phyloP scores from a whole-genome alignment of 495 filamentous ascomycete genomes.

The Xylaria curta region DNA sequence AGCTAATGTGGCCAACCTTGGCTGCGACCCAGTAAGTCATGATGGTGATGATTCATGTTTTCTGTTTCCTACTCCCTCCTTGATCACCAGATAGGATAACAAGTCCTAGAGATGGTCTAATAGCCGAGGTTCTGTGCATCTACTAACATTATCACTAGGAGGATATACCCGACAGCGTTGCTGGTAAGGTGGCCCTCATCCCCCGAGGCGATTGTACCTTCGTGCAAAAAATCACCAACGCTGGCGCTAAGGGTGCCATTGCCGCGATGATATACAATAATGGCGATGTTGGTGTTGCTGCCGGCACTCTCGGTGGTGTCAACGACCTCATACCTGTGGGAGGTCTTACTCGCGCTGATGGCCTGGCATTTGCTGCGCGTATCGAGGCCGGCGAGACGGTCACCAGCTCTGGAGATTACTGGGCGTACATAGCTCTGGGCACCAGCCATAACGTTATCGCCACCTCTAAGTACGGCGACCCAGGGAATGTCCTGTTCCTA shows the following conservation, averaged over 20 bases:
- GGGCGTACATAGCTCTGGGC: conserved; percentile 43
- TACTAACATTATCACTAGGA: conserved; percentile 35
- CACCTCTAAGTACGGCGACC: conserved; percentile 68
- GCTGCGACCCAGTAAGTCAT: conserved; percentile 53
- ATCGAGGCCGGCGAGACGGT: conserved; percentile 44
- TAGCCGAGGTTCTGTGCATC: background rate
- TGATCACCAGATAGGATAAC: background rate
- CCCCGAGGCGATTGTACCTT: conserved; percentile 68
- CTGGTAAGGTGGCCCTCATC: conserved; percentile 67
- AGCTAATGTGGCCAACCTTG: conserved; percentile 58
- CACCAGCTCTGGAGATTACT: conserved; percentile 33
- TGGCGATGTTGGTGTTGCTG: conserved; percentile 51
- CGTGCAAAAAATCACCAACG: conserved; percentile 63
- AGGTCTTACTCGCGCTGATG: conserved; percentile 60
- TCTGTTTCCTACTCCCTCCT: background rate
- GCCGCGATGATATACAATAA: conserved; percentile 74
- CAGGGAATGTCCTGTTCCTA: conserved; percentile 65
- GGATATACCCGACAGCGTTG: conserved; percentile 62
- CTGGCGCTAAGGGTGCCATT: conserved; percentile 64
- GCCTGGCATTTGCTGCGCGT: conserved; percentile 50
- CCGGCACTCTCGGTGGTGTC: conserved; percentile 61
- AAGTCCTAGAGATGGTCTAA: background rate
- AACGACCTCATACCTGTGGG: conserved; percentile 59
- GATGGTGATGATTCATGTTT: background rate
- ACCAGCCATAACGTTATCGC: conserved; percentile 69